Evolutionary conservation across 2,329 filamentous ascomycete genomes (phyloP).

Genomic region (Clarireedia monteithiana): DNA sequence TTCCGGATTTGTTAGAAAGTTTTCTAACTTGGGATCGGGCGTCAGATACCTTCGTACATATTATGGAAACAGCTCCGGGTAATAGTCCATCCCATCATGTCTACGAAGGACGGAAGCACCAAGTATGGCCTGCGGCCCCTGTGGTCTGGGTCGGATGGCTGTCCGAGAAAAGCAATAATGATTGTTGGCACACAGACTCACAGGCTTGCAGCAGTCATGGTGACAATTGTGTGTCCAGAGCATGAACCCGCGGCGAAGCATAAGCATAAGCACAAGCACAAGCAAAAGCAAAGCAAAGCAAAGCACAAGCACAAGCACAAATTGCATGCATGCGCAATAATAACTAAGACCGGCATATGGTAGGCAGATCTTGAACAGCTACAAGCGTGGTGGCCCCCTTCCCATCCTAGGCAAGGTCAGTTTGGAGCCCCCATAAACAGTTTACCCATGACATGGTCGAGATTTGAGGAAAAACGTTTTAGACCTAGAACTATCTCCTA

Average conservation of each 20-base stretch:
- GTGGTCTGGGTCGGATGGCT: neutral
- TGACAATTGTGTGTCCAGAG: neutral
- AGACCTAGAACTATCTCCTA: constrained; percentile 13
- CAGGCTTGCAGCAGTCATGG: neutral
- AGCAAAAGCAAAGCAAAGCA: neutral
- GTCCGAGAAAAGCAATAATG: neutral
- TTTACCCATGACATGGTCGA: constrained; percentile 4
- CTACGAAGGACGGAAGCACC: too few relatives aligned
- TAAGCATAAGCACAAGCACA: neutral
- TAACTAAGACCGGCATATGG: constrained; percentile 8
- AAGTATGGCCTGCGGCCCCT: neutral
- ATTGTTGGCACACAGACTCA: neutral
- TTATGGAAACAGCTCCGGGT: neutral
- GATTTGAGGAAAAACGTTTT: constrained; percentile 22
- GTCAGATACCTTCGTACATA: neutral
- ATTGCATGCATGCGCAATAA: constrained; percentile 5
- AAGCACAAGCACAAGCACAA: constrained; percentile 7
- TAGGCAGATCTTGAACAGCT: neutral
- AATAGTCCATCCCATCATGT: neutral
- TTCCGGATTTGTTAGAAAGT: neutral
- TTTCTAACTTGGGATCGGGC: constrained; percentile 7
- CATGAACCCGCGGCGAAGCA: constrained; percentile 2
- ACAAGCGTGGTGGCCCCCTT: neutral
- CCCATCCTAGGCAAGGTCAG: neutral
- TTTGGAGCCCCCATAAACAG: too few relatives aligned